Percentiles rank a stretch among this genome's conserved stretches.
Conservation (phyloP, 225 moss, liverwort and hornwort species). For the Pseudisothecium myosuroides region DNA sequence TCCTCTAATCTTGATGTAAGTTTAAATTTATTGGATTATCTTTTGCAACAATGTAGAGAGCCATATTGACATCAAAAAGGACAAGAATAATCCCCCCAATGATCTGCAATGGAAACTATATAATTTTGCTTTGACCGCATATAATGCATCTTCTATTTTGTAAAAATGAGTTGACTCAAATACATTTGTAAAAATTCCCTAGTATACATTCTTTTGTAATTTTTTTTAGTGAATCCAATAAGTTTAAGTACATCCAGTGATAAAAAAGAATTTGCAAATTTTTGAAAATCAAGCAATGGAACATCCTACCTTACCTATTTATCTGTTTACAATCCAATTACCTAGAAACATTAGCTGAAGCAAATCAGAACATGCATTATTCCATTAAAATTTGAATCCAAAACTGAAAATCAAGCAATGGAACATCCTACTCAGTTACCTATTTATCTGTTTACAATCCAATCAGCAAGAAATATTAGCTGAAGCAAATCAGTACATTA, state of each 20-base stretch:
- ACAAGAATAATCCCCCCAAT: background rate
- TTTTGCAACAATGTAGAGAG: background rate
- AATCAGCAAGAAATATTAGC: background rate
- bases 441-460: background rate
- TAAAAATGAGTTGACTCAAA: background rate
- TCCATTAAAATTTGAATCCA: fast-evolving
- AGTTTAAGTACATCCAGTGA: background rate
- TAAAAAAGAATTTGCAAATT: too few species aligned
- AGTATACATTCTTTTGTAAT: too few species aligned
- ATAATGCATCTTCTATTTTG: background rate
- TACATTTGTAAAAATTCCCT: background rate
- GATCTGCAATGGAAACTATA: background rate
- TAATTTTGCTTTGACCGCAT: background rate
- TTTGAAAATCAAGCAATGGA: background rate
- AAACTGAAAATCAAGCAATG: too few species aligned
- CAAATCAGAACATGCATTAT: background rate
- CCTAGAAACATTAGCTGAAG: background rate
- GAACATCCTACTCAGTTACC: background rate
- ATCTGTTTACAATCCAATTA: background rate
- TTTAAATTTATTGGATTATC: background rate
- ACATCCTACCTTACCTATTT: background rate
- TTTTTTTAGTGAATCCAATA: background rate
- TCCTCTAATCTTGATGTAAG: background rate
- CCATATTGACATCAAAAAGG: too few species aligned
- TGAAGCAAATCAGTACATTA: background rate